Conservation (phyloP, 1,139 yeast species). For the Blastobotrys petasosporus region DNA sequence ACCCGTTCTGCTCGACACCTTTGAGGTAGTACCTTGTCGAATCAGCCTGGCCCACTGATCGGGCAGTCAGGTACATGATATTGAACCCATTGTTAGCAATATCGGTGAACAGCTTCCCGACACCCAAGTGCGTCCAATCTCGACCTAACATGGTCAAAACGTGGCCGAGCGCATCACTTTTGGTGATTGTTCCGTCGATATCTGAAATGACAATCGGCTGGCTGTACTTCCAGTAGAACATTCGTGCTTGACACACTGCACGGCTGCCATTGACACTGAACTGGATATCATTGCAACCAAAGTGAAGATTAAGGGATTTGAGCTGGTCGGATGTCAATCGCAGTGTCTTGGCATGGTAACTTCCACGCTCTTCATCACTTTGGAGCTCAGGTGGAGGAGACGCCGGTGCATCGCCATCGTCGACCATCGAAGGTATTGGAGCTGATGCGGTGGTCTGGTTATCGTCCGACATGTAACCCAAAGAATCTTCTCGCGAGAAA, state of each 20-base stretch:
- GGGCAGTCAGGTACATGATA: slow-evolving; percentile 85
- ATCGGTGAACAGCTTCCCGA: slow-evolving; percentile 83
- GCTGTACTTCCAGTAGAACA: slow-evolving; percentile 78
- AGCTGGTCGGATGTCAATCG: slow-evolving; percentile 89
- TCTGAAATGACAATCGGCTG: slow-evolving; percentile 94
- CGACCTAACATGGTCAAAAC: slow-evolving; percentile 88
- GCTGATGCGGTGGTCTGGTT: no score
- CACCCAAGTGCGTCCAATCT: slow-evolving; percentile 98
- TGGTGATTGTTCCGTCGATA: slow-evolving; percentile 97
- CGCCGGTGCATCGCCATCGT: slow-evolving; percentile 16
- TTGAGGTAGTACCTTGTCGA: slow-evolving; percentile 77
- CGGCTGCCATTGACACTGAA: slow-evolving; percentile 80
- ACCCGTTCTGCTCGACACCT: slow-evolving; percentile 72
- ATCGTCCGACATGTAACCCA: slow-evolving; percentile 1
- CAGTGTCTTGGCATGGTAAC: slow-evolving; percentile 69
- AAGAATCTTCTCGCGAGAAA: slow-evolving; percentile 36
- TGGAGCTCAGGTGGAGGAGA: slow-evolving; percentile 14
- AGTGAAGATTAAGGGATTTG: slow-evolving; percentile 60
- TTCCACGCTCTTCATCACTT: slow-evolving; percentile 16
- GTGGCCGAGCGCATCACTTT: slow-evolving; percentile 96
- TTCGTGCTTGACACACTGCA: slow-evolving; percentile 65
- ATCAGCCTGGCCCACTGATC: slow-evolving; percentile 96
- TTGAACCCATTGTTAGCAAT: slow-evolving; percentile 85
- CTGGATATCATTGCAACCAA: slow-evolving; percentile 72
- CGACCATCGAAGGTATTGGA: neutral